phyloP scores from a whole-genome alignment of 2,329 filamentous ascomycete genomes.

The Apiospora saccharicola region DNA sequence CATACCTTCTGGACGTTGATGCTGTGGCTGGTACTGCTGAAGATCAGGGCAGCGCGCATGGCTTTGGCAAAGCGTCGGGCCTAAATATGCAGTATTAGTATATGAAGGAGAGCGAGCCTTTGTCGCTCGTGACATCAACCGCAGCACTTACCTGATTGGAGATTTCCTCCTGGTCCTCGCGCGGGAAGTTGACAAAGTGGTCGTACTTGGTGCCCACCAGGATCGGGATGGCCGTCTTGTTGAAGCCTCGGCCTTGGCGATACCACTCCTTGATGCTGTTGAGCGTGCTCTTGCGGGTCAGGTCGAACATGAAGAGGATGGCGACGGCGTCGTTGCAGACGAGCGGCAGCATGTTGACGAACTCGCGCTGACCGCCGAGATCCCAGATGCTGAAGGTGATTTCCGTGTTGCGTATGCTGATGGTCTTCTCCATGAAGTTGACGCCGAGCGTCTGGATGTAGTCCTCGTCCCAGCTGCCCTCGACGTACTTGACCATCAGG shows the following conservation, averaged over 20 bases:
- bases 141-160: conserved; percentile 77
- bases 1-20: conserved; percentile 97
- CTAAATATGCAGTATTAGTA: conserved; percentile 52
- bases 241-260: conserved; percentile 94
- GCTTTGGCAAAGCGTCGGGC: conserved; percentile 96
- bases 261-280: conserved; percentile 99
- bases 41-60: conserved; percentile 97
- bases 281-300: conserved; percentile 96
- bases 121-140: neutral
- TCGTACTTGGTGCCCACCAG: conserved; percentile 98
- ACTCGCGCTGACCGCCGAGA: conserved; percentile 95
- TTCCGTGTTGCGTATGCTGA: conserved; percentile 98
- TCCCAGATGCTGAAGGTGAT: conserved; percentile 99
- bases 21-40: conserved; percentile 98
- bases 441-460: conserved; percentile 99
- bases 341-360: conserved; percentile 99
- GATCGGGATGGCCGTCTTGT: conserved; percentile 99
- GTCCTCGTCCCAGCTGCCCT: conserved; percentile 99
- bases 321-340: conserved; percentile 99
- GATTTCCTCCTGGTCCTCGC: conserved; percentile 98
- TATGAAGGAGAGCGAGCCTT: conserved; percentile 27
- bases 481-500: conserved; percentile 99
- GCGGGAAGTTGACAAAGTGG: conserved; percentile 98
- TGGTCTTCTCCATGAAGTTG: conserved; percentile 99
- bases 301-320: conserved; percentile 99